Conservation (phyloP, 169 alveolate genomes). For the Plasmodium fragile region DNA sequence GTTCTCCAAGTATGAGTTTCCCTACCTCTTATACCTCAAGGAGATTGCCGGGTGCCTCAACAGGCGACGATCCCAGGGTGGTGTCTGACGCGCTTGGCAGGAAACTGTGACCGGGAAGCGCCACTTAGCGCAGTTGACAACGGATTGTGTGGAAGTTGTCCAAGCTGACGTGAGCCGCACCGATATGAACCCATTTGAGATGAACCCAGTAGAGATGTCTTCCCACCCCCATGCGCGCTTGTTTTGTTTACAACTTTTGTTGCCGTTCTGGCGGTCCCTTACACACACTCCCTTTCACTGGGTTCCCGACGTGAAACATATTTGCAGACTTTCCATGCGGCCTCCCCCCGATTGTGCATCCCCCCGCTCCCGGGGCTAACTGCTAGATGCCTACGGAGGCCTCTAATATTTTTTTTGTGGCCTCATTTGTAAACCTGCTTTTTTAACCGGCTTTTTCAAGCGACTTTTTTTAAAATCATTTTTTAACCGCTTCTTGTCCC, state of each 20-base stretch:
- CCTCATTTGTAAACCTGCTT: neutral
- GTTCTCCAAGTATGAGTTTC: constrained; percentile 82
- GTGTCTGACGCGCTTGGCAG: neutral
- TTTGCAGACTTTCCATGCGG: neutral
- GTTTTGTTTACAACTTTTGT: neutral
- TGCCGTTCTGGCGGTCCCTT: neutral
- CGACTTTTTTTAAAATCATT: neutral
- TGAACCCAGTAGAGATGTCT: neutral
- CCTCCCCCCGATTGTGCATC: neutral
- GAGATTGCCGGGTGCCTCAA: constrained; percentile 71
- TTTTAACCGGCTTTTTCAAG: neutral
- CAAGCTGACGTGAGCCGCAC: neutral
- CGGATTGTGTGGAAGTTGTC: neutral
- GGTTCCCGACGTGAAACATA: neutral
- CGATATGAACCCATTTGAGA: neutral
- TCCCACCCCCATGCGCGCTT: neutral
- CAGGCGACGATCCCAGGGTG: neutral
- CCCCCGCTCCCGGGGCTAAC: neutral
- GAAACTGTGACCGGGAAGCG: neutral
- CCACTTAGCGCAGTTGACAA: neutral
- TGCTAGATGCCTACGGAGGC: neutral
- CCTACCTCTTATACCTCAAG: constrained; percentile 80
- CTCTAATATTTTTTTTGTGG: neutral
- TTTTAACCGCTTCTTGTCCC: neutral
- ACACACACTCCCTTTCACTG: neutral